Percentiles rank a stretch among this genome's conserved stretches.
These are phyloP conservation scores for Cladophialophora chaetospira DNA, from an alignment of 2,329 filamentous ascomycete species.

Conservation along the genomic window DNA sequence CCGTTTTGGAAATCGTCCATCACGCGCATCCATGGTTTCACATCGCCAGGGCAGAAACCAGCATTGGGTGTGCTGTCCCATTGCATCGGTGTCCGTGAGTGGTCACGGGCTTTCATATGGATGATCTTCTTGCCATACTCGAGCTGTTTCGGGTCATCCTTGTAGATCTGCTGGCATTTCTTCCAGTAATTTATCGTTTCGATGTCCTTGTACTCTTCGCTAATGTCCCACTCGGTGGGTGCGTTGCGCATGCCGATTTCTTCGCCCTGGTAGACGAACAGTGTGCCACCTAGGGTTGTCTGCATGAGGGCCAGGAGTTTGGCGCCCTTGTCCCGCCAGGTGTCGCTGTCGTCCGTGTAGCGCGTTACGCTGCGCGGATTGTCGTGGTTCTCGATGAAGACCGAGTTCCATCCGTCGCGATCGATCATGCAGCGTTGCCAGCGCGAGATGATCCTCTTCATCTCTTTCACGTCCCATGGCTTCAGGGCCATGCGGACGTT, in stretches of 20 bases:
- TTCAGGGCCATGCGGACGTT: constrained; percentile 37
- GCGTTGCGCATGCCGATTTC: constrained; percentile 69
- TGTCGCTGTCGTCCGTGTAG: constrained; percentile 51
- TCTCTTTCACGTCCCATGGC: constrained; percentile 46
- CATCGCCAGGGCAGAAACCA: constrained; percentile 30
- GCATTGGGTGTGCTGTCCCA: constrained; percentile 29
- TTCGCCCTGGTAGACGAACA: constrained; percentile 71
- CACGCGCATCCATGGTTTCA: constrained; percentile 61
- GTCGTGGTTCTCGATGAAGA: constrained; percentile 59
- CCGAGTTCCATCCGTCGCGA: constrained; percentile 52
- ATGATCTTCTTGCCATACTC: constrained; percentile 35
- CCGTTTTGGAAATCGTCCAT: constrained; percentile 55
- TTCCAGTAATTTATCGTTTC: constrained; percentile 61
- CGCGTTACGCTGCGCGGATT: constrained; percentile 53
- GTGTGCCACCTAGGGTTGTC: constrained; percentile 55
- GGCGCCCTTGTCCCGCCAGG: constrained; percentile 48
- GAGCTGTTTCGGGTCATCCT: constrained; percentile 31
- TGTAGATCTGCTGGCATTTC: constrained; percentile 37
- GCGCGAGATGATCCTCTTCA: constrained; percentile 44
- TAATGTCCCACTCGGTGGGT: constrained; percentile 61
- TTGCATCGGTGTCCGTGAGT: constrained; percentile 37
- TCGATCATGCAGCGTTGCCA: constrained; percentile 55
- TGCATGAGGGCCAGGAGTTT: constrained; percentile 52
- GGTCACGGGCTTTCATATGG: constrained; percentile 37
- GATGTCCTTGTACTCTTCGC: constrained; percentile 68